Base-by-base conservation (phyloP, 176 grass and related monocot species). In the Tillandsia leiboldiana region DNA sequence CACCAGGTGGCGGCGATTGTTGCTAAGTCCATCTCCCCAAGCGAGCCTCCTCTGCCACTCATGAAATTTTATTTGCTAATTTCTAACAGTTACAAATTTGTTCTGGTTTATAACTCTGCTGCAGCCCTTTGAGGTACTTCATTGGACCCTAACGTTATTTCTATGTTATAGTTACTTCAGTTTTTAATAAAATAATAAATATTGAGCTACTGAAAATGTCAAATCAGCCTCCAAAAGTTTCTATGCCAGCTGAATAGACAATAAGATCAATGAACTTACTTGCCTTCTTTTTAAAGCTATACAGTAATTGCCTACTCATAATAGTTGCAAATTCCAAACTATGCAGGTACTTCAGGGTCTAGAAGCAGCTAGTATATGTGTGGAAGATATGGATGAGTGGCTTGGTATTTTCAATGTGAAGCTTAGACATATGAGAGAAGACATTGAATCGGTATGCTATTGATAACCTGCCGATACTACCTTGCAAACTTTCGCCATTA, bases 381-480 rank as follows among this genome's bases (percentile, higher is more conserved):
- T 97, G 70, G 89, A 92, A 73, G 93, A 97, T 84, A 92, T 97
- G 84, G 89, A 97, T 74, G 93, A 92, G 72, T 97, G 93, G 93
- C 84, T 97, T 65, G 83, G 86, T 27, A 97, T 92, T 85, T 97
- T 97, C 71, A 97, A 97, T 83, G 83, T 92, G 59, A 96, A 97
- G 72, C 93, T 97, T 48, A 83, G 86, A 59, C 93, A 97, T 83
- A 97, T 97, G 93, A 92, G 89, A 63, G 93, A 92, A 75, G 93
- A 97, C 70, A 92, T 97, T 79, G 83, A 97, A 85, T 92, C 93
- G 59, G 93, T 97, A 88, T 33, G 82, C 8, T 70, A 53, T 48
- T 26, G 17, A 61, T 10, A 61, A n/a, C 13, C 56, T 23, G 7
- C 33, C n/a, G 10, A 61, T 61, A 61, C 56, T 61, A 18, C 12